Evolutionary conservation across 116 monocot species (phyloP).

Genomic region (Papilionanthe hybrid): DNA sequence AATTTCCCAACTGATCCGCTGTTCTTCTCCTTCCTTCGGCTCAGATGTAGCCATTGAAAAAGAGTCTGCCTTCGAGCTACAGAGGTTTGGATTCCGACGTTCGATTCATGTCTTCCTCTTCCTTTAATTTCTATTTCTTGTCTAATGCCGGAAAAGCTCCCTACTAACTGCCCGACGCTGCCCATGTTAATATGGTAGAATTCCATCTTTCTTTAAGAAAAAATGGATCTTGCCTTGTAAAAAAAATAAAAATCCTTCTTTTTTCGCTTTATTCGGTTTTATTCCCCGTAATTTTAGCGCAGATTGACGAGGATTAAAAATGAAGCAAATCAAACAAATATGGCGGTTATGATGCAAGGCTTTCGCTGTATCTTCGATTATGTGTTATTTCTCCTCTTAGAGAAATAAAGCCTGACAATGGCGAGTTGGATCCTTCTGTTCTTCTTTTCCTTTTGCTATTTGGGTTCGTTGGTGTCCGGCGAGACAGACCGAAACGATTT

Average conservation of each 20-base stretch:
- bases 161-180: not conserved
- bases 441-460: not conserved
- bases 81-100: not conserved
- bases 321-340: not conserved
- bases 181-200: not conserved
- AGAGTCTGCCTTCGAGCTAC: not conserved
- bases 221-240: constrained; percentile 1
- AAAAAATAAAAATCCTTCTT: not conserved
- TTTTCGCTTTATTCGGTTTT: not conserved
- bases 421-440: not conserved
- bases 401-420: not conserved
- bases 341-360: not conserved
- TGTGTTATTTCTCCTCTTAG: not conserved
- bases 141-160: not conserved
- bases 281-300: not conserved
- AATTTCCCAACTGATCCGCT: not conserved
- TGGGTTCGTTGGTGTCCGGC: constrained; percentile 10
- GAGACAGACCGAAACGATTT: constrained; percentile 40
- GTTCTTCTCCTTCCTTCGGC: not conserved
- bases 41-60: not conserved
- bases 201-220: not conserved
- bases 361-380: not conserved
- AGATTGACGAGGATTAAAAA: not conserved
- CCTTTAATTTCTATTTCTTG: not conserved
- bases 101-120: not conserved